Base-by-base conservation (phyloP, 192 early-diverging fungal genomes). In the Helicostylum pulchrum region DNA sequence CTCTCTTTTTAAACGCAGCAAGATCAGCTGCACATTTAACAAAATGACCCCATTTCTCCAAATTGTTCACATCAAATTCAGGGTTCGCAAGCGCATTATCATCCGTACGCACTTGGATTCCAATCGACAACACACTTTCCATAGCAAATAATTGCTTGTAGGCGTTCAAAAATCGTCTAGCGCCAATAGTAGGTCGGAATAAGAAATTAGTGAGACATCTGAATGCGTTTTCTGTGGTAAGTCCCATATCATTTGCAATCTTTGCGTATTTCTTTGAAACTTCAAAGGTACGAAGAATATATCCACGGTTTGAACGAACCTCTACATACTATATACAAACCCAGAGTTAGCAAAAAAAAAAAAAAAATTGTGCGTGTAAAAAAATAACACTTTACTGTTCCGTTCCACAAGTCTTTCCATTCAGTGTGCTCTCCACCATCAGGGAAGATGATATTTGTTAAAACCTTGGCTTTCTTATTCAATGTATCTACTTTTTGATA, bases 21-120 rank as follows among this genome's bases (percentile, higher is more conserved):
- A 79, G 36, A 65, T 79, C 65, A 43, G 73, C 70, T 4, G 78
- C 78, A 14, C 78, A 79, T 10, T 57, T 65, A 42, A 79, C 64
- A 49, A 68, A 79, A 48, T 79, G 54, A 2, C 39, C 57, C 60
- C 77, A 79, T 21, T 66, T 64, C 20, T 73, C 53, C 17, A 79
- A 30, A 21, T 49, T 65, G 12, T 71, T 53, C 14, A 63, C 51
- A 50, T 76, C 74, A 15, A 54, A 47, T 32, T 71, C 54, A 10
- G 74, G 74, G 23, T 76, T 76, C 6, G 69, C 74, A n/a, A 76
- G 48, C 8, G 65, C 65, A 23, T 71, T 66, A 55, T 78, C 72
- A 21, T 76, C 72, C 1, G 78, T 74, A n/a, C 68, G 49, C 11
- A 79, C 68, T 53, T 79, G 78, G 11, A 79, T 71, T 34, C 78